Evolutionary conservation across 2,329 filamentous ascomycete genomes (phyloP).

Genomic region (Arachnopeziza araneosa): DNA sequence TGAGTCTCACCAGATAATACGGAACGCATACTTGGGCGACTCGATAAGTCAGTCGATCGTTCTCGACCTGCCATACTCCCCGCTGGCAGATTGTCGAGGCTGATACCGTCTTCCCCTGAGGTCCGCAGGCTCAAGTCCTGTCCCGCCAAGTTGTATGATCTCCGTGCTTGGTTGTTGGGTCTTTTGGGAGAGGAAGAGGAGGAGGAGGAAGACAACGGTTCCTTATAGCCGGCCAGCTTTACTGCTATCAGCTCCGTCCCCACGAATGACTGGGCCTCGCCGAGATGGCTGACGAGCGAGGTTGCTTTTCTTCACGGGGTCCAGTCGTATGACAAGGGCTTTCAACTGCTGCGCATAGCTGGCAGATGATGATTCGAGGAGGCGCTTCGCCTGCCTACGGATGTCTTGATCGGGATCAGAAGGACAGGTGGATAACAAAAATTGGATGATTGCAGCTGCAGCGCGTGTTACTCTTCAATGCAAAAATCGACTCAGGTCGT

Average conservation of each 20-base stretch:
- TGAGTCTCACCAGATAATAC: constrained; percentile 6
- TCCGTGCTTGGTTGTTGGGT: neutral
- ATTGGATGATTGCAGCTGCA: neutral
- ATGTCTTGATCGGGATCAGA: neutral
- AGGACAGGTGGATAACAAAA: neutral
- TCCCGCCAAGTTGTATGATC: neutral
- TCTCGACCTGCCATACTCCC: neutral
- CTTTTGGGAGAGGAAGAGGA: neutral
- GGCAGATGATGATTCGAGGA: neutral
- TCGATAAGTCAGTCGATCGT: neutral
- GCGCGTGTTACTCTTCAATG: neutral
- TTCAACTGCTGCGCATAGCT: neutral
- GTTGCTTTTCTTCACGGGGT: neutral
- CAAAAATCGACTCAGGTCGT: neutral
- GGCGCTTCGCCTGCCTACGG: neutral
- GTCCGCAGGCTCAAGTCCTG: neutral
- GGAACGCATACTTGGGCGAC: constrained; percentile 1
- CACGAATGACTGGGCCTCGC: neutral
- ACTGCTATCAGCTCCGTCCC: neutral
- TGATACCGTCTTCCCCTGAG: neutral
- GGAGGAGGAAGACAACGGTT: neutral
- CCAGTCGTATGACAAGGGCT: neutral
- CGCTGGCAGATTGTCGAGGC: neutral
- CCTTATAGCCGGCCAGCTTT: neutral
- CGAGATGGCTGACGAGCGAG: neutral